Evolutionary conservation across 164 flowering plant genomes (phyloP).

Genomic region (Aristolochia fimbriata): DNA sequence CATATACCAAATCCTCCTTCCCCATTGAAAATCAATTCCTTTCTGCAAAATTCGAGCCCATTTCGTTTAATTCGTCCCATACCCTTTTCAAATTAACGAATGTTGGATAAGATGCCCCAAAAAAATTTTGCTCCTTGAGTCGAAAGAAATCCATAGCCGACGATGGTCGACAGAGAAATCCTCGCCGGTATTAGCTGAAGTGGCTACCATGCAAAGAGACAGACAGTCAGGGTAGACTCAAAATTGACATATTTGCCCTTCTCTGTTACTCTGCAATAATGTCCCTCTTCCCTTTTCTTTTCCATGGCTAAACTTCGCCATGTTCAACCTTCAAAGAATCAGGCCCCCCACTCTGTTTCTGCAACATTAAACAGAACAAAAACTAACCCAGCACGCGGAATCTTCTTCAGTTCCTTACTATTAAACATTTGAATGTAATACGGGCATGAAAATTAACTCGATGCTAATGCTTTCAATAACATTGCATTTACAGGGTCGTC

Average conservation of each 20-base stretch:
- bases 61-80: not conserved
- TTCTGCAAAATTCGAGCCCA: not conserved
- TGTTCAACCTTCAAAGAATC: no score
- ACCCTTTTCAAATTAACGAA: not conserved
- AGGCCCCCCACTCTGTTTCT: no score
- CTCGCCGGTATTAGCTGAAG: not conserved
- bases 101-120: not conserved
- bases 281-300: no score
- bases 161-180: not conserved
- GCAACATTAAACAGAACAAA: no score
- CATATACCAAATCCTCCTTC: not conserved
- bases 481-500: slow-evolving; percentile 25
- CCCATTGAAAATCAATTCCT: no score
- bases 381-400: no score
- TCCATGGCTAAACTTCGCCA: no score
- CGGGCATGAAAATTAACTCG: no score
- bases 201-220: not conserved
- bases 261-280: not conserved
- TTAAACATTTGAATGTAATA: no score
- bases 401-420: not conserved
- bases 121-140: no score
- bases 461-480: not conserved
- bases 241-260: not conserved
- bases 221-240: not conserved
- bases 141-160: no score